Percentiles rank a stretch among this genome's conserved stretches.
Conservation (phyloP, 495 filamentous ascomycete species). For the Friedmanniomyces endolithicus region DNA sequence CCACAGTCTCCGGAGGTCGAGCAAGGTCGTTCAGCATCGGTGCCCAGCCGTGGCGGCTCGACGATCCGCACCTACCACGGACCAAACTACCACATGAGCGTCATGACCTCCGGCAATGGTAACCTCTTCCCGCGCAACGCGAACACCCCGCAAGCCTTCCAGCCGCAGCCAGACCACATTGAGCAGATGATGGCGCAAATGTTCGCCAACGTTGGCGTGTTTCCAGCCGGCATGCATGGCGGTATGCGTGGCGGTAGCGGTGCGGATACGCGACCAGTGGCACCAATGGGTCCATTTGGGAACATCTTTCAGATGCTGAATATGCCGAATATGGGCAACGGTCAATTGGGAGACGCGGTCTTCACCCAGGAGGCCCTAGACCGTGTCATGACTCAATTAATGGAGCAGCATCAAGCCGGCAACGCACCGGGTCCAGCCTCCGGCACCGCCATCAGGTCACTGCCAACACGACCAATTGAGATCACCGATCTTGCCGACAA, state of each 20-base stretch:
- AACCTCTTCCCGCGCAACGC: constrained; percentile 25
- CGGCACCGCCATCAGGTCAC: constrained; percentile 53
- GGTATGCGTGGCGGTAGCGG: constrained; percentile 2
- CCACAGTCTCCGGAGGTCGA: not conserved
- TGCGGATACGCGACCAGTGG: not conserved
- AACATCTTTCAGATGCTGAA: constrained; percentile 16
- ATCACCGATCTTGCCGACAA: constrained; percentile 51
- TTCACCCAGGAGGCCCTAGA: constrained; percentile 86
- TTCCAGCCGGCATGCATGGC: not conserved
- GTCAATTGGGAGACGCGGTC: constrained; percentile 67
- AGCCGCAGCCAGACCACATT: constrained; percentile 13
- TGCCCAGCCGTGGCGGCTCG: not conserved
- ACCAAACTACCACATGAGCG: constrained; percentile 6
- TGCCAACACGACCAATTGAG: constrained; percentile 54
- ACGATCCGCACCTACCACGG: constrained; percentile 4
- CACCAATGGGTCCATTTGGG: not conserved
- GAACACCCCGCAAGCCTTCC: constrained; percentile 19
- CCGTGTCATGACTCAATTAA: constrained; percentile 71
- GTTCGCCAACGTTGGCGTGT: constrained; percentile 13
- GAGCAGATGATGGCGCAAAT: constrained; percentile 20
- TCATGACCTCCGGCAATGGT: not conserved
- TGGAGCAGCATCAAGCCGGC: constrained; percentile 63
- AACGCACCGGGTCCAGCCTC: constrained; percentile 77
- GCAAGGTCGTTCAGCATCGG: not conserved
- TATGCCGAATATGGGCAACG: constrained; percentile 21